A percentile compares a stretch with the other conserved stretches of the same genome.
These are phyloP conservation scores for Microdochium bolleyi DNA, from an alignment of 2,329 filamentous ascomycete genomes.

Conservation along the genomic window DNA sequence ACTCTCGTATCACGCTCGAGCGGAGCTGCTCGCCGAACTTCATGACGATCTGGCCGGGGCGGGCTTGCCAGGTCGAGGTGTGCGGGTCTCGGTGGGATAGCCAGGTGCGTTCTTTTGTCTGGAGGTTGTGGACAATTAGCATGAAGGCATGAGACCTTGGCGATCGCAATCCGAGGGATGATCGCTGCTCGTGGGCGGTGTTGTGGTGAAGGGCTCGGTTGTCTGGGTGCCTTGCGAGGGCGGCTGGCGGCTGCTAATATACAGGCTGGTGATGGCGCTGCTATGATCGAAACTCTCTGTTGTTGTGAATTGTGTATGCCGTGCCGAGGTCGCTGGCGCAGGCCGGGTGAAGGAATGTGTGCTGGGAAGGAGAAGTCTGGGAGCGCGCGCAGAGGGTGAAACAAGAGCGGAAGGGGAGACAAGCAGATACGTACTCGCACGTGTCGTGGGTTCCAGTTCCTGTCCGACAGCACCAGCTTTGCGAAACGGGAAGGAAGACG, in stretches of 20 bases:
- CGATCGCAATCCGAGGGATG: background rate
- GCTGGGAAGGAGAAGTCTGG: background rate
- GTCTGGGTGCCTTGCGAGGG: background rate
- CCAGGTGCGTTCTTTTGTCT: constrained; percentile 32
- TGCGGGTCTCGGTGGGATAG: constrained; percentile 20
- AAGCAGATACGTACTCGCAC: background rate
- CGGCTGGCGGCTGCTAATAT: background rate
- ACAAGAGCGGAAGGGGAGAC: background rate
- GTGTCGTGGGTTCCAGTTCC: background rate
- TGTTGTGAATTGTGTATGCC: too few species aligned
- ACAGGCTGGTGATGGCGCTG: too few species aligned
- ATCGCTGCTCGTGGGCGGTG: background rate
- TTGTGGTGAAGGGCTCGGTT: background rate
- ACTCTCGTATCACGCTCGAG: constrained; percentile 92
- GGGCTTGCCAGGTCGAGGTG: constrained; percentile 23
- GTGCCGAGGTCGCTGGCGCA: too few species aligned
- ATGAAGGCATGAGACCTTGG: background rate
- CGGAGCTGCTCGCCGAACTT: constrained; percentile 96
- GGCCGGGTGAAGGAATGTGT: too few species aligned
- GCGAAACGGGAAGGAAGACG: too few species aligned
- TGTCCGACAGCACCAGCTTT: background rate
- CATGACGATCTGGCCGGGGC: constrained; percentile 53
- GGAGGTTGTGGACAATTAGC: constrained; percentile 25
- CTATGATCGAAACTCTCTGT: too few species aligned
- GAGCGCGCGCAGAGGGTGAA: background rate